These are phyloP conservation scores for Botrytis squamosa DNA, from an alignment of 2,329 filamentous ascomycete genomes.

Conservation along the genomic window DNA sequence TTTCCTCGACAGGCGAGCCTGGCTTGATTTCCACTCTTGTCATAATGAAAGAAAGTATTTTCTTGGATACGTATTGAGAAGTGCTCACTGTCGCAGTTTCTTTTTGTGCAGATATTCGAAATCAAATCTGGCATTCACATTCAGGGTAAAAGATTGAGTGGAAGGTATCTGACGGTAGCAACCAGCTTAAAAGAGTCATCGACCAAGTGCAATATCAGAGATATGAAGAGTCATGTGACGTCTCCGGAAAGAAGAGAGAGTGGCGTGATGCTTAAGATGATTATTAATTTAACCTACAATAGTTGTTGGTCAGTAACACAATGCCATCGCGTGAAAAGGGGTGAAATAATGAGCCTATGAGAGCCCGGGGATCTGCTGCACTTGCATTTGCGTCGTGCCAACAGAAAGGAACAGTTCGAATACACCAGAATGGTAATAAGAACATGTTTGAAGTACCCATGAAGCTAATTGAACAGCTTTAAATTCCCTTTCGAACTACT, in stretches of 20 bases:
- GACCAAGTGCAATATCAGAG: background rate
- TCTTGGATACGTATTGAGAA: background rate
- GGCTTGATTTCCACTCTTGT: constrained; percentile 22
- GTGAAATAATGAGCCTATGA: background rate
- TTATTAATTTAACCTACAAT: background rate
- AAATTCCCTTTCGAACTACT: no score
- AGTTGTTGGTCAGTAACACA: background rate
- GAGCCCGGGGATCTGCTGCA: background rate
- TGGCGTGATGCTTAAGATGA: background rate
- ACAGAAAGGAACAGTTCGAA: background rate
- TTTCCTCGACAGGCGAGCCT: constrained; percentile 18
- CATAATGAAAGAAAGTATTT: background rate
- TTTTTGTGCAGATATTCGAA: background rate
- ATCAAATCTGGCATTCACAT: background rate
- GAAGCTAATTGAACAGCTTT: background rate
- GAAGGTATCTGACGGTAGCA: background rate
- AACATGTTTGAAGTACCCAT: background rate
- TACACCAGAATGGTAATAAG: background rate
- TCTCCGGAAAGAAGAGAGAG: background rate
- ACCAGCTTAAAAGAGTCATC: background rate
- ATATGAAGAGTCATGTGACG: background rate
- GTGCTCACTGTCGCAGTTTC: background rate
- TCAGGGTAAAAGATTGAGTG: background rate
- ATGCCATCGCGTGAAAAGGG: constrained; percentile 6
- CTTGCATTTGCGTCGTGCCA: background rate